Evolutionary conservation across 495 filamentous ascomycete species (phyloP).

Genomic region (Polyplosphaeria fusca): DNA sequence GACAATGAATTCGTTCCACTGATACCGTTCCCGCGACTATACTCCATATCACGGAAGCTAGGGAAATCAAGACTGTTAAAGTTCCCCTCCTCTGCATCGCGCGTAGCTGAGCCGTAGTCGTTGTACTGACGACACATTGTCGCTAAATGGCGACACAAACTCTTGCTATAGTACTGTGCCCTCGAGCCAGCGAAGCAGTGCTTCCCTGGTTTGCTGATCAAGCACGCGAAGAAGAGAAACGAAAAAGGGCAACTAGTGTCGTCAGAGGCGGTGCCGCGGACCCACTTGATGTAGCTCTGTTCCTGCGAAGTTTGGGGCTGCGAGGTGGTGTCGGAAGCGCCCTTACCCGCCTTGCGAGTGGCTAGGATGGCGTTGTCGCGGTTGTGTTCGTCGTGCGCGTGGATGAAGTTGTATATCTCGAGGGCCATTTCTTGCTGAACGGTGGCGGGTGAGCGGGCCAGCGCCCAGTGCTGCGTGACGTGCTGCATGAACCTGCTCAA

Average conservation of each 20-base stretch:
- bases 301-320: not conserved
- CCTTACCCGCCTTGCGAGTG: not conserved
- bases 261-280: constrained; percentile 38
- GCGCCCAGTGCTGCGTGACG: not conserved
- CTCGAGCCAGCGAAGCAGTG: constrained; percentile 17
- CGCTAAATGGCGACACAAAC: constrained; percentile 35
- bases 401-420: not conserved
- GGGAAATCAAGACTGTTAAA: constrained; percentile 39
- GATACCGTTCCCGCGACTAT: too few relatives aligned
- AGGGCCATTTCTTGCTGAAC: not conserved
- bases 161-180: constrained; percentile 38
- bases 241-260: constrained; percentile 41
- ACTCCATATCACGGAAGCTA: not conserved
- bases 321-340: not conserved
- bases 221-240: constrained; percentile 40
- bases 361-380: constrained; percentile 14
- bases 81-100: constrained; percentile 43
- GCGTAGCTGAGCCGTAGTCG: constrained; percentile 39
- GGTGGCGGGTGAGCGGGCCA: not conserved
- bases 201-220: constrained; percentile 18
- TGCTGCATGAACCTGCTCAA: not conserved
- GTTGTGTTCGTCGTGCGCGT: not conserved
- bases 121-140: constrained; percentile 45
- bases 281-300: constrained; percentile 32
- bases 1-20: too few relatives aligned